Evolutionary conservation across 1,284 basidiomycete species (phyloP), one percentile per base, ranked within the genome.

Genomic region (Papiliotrema nemorosa): DNA sequence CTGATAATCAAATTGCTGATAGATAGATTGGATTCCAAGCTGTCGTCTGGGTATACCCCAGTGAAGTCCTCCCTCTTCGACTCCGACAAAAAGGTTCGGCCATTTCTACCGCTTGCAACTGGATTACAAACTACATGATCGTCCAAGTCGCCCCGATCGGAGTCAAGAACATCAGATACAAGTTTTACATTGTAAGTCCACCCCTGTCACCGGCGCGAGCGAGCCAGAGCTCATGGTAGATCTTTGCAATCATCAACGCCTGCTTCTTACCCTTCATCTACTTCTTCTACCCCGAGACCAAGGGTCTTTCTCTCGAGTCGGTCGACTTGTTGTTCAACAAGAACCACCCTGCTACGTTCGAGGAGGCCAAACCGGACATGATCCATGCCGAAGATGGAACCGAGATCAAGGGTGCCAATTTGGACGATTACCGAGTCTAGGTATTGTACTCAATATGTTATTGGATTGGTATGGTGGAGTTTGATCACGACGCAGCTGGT

Each of bases 31-130:
- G 65, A 9, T 68, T 67, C 60, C 64, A 68, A 54, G 64, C 64
- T 20, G 54, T 60, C 27, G 64, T 67, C 20, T 72, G 67, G 67
- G 62, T 64, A 1, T 72, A 70, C 47, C 63, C 70, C 2, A 60
- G 64, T 24, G 67, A 70, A 50, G 67, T 72, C 40, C 50, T 65
- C 22, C 64, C 66, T 0, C 53, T 69, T 7, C 47, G 57, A 14
- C 59, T 67, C 39, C 53, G 68, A 21, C 60, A 60, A 20, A 67
- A 68, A 49, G 70, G 70, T 5, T 58, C 62, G 1, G 55, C 67
- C 12, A 57, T 70, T 31, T 61, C 65, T 2, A 71, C 70, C 3
- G 63, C 64, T 25, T 62, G 57, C 47, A 68, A 72, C 49, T 67
- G 61, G 61, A 56, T 65, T 33, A 41, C 41, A 44, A 42, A 43